Evolutionary conservation across 192 early-diverging fungal genomes (phyloP), one percentile per base, ranked within the genome.

Genomic region (Podila horticola): DNA sequence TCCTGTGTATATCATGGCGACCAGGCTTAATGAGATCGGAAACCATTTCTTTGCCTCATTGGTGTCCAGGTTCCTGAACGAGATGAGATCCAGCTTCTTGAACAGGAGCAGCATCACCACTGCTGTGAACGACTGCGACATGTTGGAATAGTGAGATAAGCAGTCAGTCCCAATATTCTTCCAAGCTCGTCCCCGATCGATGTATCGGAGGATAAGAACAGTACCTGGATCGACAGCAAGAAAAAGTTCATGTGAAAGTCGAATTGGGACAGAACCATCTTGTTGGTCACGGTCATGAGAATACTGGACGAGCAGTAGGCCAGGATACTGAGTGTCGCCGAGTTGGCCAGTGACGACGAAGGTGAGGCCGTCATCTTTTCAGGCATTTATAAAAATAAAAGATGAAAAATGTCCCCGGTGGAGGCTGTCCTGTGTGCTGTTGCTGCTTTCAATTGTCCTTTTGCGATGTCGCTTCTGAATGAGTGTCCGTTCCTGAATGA

Each of bases 1-100:
- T 59, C 97, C 98, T 13, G 97, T 97, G 86, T 98, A 98, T 69
- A 99, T 94, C 98, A 99, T 99, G 45, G 91, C 86, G 11, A 95
- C 95, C 51, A 97, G 89, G 49, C 92, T 86, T 64, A 90, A 72
- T 10, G 96, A 92, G 75, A 99, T 95, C 2, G 92, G 89, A 68
- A 98, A 91, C 96, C 97, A 93, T 62, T 88, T 91, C 31, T 79
- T 87, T 34, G 89, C 90, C 59, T 92, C 90, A 26, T 83, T 66
- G 55, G 69, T 85, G 66, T 93, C 91, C 63, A 93, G 86, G 15
- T 81, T 84, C 41, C 93, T 91, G 84, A 88, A 94, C 64, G 92
- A 86, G 69, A 87, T 91, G 74, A 84, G 82, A 74, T 71, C 86
- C 69, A 84, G 84, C 69, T 73, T 83, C 69, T 86, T 90, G 77